These are phyloP conservation scores for Hordeum marinum DNA, from an alignment of 176 grass and related monocot genomes.

Conservation along the genomic window DNA sequence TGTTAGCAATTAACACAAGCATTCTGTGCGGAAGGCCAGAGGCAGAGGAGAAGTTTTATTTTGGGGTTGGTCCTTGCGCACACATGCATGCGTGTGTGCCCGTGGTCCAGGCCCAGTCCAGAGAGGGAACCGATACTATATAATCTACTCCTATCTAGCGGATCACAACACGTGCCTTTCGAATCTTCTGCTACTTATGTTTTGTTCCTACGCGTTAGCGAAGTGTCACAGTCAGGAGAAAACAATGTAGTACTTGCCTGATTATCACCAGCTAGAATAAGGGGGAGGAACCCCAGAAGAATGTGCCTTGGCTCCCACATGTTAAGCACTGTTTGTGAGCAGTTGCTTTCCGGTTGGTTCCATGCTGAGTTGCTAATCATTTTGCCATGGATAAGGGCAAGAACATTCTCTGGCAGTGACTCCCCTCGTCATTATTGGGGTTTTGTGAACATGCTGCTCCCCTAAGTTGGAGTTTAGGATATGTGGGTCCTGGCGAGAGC, in stretches of 20 bases:
- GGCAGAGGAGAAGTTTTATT: neutral
- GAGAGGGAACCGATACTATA: neutral
- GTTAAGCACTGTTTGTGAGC: neutral
- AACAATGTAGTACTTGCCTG: neutral
- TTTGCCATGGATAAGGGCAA: neutral
- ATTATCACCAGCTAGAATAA: neutral
- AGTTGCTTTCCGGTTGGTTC: neutral
- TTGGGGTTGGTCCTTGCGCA: neutral
- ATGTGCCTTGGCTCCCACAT: neutral
- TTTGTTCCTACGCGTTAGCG: neutral
- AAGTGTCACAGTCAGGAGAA: neutral
- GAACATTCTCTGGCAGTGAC: neutral
- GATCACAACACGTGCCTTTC: neutral
- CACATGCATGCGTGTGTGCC: neutral
- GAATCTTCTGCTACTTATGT: neutral
- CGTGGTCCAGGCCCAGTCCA: slow-evolving; percentile 1
- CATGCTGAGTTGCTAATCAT: neutral
- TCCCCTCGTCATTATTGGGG: neutral
- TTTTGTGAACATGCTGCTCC: neutral
- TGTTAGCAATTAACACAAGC: slow-evolving; percentile 37
- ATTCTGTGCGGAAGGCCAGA: neutral
- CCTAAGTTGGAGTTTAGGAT: neutral
- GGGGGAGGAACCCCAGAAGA: neutral
- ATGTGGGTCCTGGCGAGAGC: neutral
- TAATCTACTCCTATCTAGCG: neutral